Conservation (phyloP, 78 protist species). For the Blattamonas nauphoetae region DNA sequence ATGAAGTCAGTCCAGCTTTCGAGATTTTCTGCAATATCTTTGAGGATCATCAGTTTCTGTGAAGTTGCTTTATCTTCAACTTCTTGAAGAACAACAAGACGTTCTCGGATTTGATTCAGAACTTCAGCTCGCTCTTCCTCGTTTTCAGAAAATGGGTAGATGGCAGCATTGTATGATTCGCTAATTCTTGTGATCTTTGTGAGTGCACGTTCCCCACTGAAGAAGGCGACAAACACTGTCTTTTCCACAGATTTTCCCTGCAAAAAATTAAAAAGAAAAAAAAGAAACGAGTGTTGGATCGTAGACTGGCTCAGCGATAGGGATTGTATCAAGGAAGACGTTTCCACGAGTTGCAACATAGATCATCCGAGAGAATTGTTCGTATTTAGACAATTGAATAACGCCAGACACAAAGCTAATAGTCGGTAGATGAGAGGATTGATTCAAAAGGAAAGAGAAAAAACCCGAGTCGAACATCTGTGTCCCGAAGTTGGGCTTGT, state of each 20-base stretch:
- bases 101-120: not conserved
- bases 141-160: not conserved
- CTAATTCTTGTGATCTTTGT: not conserved
- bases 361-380: not conserved
- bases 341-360: not conserved
- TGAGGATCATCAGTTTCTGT: not conserved
- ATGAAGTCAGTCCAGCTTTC: not conserved
- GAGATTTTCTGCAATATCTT: not conserved
- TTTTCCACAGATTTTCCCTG: not conserved
- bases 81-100: not conserved
- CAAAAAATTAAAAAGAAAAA: not conserved
- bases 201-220: not conserved
- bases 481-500: not conserved
- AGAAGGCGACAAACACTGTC: constrained; percentile 2
- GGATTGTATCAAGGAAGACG: not conserved
- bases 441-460: not conserved
- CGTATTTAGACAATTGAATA: not conserved
- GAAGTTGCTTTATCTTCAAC: not conserved
- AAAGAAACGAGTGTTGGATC: not conserved
- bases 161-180: not conserved
- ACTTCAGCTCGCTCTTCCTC: not conserved
- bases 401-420: not conserved
- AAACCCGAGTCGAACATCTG: not conserved
- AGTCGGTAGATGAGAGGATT: too few species aligned
- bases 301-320: not conserved